Base-by-base conservation (phyloP, 2,329 filamentous ascomycete species). In the Claviceps sp. region DNA sequence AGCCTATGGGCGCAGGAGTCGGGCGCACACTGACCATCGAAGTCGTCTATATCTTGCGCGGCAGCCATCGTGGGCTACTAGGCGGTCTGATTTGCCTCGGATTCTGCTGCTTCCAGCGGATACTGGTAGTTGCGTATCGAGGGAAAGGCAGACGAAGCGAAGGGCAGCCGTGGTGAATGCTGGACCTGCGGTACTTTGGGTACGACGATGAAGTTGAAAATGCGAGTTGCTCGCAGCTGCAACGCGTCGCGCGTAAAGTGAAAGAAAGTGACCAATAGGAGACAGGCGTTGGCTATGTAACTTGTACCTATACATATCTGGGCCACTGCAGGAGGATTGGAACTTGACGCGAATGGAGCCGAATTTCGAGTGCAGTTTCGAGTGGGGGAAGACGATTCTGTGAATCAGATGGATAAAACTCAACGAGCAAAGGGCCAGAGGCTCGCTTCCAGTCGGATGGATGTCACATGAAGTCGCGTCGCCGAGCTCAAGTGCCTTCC, bases 201-300 rank as follows among this genome's bases (percentile, higher is more conserved):
- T 22, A 8, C 42, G 13, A 23, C 34, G 42, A 50, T 20, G 58
- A 49, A 45, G 39, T 46, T 50, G 51, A 51, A 51, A 50, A 50
- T 53, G 45, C 20, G 36, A 48, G 37, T 17, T 16, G 3, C 17
- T 20, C 17, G 17, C 14, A 40, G 46, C 38, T 49, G 53, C 59
- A 58, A 63, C 66, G 66, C 66, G 66, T 68, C 59, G 60, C 66
- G 66, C 65, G 66, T 69, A 60, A 67, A 69, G 65, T 47, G 50
- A 47, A 42, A 47, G 37, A 37, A 47, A 26, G 14, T 26, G 20
- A 5, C 50, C 43, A 51, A 47, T 47, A 16, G 36, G 20, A 26
- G 4, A 17, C 26, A n/a, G 13, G 8, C 7, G 34, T 26, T 14
- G 17, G 26, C 29, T 7, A 26, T 11, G 29, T 34, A 34, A 9